Conservation (phyloP, 768 basidiomycete species). For the Lentinus tigrinus region DNA sequence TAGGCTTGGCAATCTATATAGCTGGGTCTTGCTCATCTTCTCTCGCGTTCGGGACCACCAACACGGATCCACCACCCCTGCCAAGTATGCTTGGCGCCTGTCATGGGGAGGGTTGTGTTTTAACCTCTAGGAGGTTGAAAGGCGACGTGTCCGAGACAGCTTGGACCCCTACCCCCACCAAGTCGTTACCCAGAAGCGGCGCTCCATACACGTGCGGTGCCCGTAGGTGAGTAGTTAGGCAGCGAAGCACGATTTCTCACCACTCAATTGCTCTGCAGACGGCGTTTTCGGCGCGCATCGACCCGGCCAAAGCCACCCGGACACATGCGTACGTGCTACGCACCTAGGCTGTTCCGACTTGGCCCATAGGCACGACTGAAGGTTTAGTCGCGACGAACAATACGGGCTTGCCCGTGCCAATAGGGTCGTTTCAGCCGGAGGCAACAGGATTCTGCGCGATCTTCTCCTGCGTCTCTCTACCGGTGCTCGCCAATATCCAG, state of each 20-base stretch:
- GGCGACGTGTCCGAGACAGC: too few relatives aligned
- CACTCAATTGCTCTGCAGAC: too few relatives aligned
- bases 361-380: neutral
- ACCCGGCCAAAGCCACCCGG: too few relatives aligned
- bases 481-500: neutral
- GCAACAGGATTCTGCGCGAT: neutral
- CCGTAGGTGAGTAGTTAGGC: too few relatives aligned
- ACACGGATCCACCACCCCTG: neutral
- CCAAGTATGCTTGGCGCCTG: slow-evolving; percentile 15
- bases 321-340: too few relatives aligned
- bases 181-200: too few relatives aligned
- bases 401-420: neutral
- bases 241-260: too few relatives aligned
- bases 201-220: too few relatives aligned
- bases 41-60: neutral
- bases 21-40: neutral
- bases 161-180: neutral
- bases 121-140: neutral
- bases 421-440: neutral
- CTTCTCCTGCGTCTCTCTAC: neutral
- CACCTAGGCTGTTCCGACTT: neutral
- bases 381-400: neutral
- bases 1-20: neutral
- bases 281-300: too few relatives aligned
- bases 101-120: neutral